Evolutionary conservation across 2,329 filamentous ascomycete genomes (phyloP).

Genomic region (Neoscytalidium dimidiatum): DNA sequence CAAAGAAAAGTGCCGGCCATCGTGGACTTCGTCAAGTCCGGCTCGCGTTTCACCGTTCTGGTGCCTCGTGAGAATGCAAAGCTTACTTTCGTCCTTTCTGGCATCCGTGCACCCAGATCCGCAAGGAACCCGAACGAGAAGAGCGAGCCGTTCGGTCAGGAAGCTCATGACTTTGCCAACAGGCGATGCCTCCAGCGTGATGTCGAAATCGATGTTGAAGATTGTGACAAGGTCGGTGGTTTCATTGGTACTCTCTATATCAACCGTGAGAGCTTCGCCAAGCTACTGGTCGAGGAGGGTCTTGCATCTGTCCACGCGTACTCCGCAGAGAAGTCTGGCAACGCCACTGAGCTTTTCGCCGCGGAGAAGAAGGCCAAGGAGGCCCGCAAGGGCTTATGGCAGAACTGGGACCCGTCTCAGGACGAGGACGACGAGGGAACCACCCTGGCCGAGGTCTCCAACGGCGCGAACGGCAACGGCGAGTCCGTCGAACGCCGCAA

Average conservation of each 20-base stretch:
- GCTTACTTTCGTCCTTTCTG: slow-evolving; percentile 90
- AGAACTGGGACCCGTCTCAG: slow-evolving; percentile 89
- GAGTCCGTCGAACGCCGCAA: slow-evolving; percentile 65
- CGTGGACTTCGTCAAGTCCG: slow-evolving; percentile 98
- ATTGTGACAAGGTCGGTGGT: slow-evolving; percentile 93
- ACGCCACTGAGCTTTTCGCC: slow-evolving; percentile 80
- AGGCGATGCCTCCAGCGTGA: slow-evolving; percentile 89
- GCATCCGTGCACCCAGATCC: slow-evolving; percentile 86
- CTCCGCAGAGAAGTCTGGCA: slow-evolving; percentile 93
- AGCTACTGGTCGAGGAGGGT: slow-evolving; percentile 89
- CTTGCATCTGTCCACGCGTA: slow-evolving; percentile 90
- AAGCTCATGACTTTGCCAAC: slow-evolving; percentile 89
- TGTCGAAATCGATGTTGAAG: slow-evolving; percentile 92
- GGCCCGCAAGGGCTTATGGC: slow-evolving; percentile 83
- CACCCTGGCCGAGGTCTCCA: slow-evolving; percentile 46
- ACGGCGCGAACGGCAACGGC: slow-evolving; percentile 51
- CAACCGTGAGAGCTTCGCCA: slow-evolving; percentile 94
- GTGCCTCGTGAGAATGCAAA: slow-evolving; percentile 92
- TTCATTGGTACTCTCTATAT: slow-evolving; percentile 96
- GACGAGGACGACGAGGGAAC: slow-evolving; percentile 65
- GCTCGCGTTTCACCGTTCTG: slow-evolving; percentile 87
- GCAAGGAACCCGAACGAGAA: slow-evolving; percentile 78
- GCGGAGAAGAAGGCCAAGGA: slow-evolving; percentile 92
- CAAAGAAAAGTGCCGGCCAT: slow-evolving; percentile 91
- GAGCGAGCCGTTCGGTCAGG: slow-evolving; percentile 91